These are phyloP conservation scores for Pleurotus ostreatus DNA, from an alignment of 768 basidiomycete species.

Conservation along the genomic window DNA sequence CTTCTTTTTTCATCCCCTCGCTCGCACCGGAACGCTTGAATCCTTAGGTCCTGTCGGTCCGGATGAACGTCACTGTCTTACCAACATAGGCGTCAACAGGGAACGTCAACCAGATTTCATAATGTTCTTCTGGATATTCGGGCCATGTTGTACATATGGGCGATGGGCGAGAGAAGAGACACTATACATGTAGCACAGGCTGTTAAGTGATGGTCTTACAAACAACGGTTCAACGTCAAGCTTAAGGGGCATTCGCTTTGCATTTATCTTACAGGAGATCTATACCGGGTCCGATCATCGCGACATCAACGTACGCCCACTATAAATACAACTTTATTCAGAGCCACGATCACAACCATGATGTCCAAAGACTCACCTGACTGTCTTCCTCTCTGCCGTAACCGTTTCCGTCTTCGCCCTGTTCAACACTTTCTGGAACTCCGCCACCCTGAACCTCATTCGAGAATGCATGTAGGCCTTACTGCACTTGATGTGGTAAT, in stretches of 20 bases:
- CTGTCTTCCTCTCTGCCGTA: conserved; percentile 84
- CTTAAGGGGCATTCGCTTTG: background rate
- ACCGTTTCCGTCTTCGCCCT: conserved; percentile 91
- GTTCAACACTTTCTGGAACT: conserved; percentile 95
- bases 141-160: too few species aligned
- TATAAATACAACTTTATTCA: conserved; percentile 18
- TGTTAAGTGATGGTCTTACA: too few species aligned
- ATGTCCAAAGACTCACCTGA: conserved; percentile 52
- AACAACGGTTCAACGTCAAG: background rate
- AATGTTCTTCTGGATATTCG: too few species aligned
- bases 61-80: too few species aligned
- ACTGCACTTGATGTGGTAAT: conserved; percentile 98
- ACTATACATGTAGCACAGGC: too few species aligned
- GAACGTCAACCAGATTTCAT: too few species aligned
- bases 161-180: too few species aligned
- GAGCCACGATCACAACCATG: background rate
- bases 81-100: too few species aligned
- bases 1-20: background rate
- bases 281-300: conserved; percentile 29
- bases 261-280: background rate
- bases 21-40: background rate
- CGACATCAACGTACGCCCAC: conserved; percentile 54
- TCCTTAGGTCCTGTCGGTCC: too few species aligned
- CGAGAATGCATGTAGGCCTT: conserved; percentile 99
- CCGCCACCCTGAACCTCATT: conserved; percentile 89